Conservation (phyloP, 306 rosid genomes). For the Chamaecrista fasciculata region DNA sequence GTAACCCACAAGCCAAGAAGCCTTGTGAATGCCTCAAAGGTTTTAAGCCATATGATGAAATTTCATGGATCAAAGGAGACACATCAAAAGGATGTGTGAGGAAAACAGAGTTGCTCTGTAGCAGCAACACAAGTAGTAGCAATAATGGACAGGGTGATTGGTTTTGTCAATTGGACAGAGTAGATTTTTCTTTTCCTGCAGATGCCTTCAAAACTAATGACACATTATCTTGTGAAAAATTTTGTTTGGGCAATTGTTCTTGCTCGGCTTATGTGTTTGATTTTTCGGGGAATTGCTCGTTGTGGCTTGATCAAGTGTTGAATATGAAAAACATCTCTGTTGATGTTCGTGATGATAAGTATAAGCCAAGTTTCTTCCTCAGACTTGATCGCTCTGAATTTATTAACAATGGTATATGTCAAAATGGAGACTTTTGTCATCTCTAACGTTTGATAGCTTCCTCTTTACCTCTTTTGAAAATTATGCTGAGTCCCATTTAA, state of each 20-base stretch:
- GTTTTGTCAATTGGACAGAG: background rate
- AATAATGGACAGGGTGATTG: background rate
- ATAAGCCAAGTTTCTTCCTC: background rate
- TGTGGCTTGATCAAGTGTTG: background rate
- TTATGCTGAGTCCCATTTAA: background rate
- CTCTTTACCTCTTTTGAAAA: background rate
- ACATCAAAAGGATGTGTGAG: background rate
- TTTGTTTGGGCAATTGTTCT: background rate
- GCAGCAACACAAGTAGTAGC: background rate
- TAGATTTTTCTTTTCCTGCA: background rate
- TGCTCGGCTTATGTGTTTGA: slow-evolving; percentile 16
- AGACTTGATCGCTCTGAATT: background rate
- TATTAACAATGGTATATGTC: background rate
- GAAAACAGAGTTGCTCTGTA: background rate
- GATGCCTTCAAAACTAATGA: background rate
- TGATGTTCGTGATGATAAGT: background rate
- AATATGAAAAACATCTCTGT: background rate
- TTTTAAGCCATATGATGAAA: background rate
- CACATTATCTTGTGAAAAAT: background rate
- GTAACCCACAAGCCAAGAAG: background rate
- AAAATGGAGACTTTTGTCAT: background rate
- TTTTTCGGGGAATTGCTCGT: background rate
- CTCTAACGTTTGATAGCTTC: background rate
- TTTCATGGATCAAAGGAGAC: slow-evolving; percentile 4
- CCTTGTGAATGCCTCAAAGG: slow-evolving; percentile 12